Evolutionary conservation across 345 rosid genomes (phyloP).

Genomic region (Citropsis articulata): DNA sequence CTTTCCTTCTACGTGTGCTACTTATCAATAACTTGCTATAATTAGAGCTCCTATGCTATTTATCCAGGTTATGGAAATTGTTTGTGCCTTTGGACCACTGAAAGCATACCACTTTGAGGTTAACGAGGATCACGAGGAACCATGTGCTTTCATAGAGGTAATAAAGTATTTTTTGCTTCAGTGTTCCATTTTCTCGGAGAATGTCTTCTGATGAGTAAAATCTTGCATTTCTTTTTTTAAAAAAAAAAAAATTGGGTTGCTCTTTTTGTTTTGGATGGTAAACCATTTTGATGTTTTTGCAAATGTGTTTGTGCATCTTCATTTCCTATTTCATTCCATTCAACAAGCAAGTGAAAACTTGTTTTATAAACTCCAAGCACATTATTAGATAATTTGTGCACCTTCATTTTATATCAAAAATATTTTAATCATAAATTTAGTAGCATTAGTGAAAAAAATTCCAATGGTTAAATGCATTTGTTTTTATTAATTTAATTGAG

Average conservation of each 20-base stretch:
- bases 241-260: not conserved
- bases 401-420: not conserved
- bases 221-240: not conserved
- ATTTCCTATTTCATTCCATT: not conserved
- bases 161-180: slow-evolving; percentile 19
- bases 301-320: not conserved
- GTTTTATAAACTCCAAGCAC: not conserved
- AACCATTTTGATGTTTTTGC: not conserved
- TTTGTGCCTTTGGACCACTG: slow-evolving; percentile 78
- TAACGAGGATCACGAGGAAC: slow-evolving; percentile 31
- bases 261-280: not conserved
- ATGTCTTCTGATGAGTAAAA: not conserved
- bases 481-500: not conserved
- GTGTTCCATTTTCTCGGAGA: slow-evolving; percentile 13
- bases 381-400: not conserved
- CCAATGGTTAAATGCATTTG: not conserved
- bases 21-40: not conserved
- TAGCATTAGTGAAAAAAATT: not conserved
- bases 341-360: not conserved
- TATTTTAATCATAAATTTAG: not conserved
- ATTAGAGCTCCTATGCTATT: slow-evolving; percentile 20
- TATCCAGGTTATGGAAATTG: slow-evolving; percentile 81
- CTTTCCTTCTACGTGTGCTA: not conserved
- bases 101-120: slow-evolving; percentile 63
- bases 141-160: slow-evolving; percentile 85